These are phyloP conservation scores for Cercospora zeae-maydis DNA, from an alignment of 2,329 filamentous ascomycete species.

Conservation along the genomic window DNA sequence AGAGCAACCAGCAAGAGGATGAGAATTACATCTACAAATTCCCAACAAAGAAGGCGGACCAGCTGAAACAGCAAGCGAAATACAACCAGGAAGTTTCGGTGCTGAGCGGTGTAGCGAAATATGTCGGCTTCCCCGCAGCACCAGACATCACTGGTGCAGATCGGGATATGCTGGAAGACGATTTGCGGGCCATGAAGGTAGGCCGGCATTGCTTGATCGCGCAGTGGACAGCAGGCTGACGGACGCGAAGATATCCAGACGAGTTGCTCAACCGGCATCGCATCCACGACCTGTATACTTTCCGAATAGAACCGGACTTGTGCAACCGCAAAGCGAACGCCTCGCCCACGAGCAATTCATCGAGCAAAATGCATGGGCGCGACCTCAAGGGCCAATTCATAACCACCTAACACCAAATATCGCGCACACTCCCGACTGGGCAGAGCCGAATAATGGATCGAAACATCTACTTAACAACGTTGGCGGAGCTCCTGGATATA, in stretches of 20 bases:
- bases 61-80: constrained; percentile 77
- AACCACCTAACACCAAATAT: constrained; percentile 30
- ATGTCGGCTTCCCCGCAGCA: constrained; percentile 94
- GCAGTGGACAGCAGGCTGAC: constrained; percentile 11
- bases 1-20: constrained; percentile 70
- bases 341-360: constrained; percentile 68
- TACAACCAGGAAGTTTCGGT: constrained; percentile 96
- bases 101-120: constrained; percentile 84
- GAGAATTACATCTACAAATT: constrained; percentile 80
- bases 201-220: constrained; percentile 35
- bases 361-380: constrained; percentile 88
- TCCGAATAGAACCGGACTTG: constrained; percentile 20
- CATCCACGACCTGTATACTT: constrained; percentile 27
- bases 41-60: constrained; percentile 69
- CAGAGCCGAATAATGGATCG: constrained; percentile 24
- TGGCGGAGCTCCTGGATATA: constrained; percentile 26
- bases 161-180: constrained; percentile 72
- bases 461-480: constrained; percentile 32
- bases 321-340: constrained; percentile 31
- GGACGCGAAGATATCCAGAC: constrained; percentile 27
- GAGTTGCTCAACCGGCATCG: constrained; percentile 21
- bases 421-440: constrained; percentile 36
- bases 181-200: constrained; percentile 86
- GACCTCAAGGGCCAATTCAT: constrained; percentile 76
- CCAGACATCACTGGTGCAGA: constrained; percentile 74